Evolutionary conservation across 2,329 filamentous ascomycete species (phyloP), one percentile per base, ranked within the genome.

Genomic region (Fusarium scirpi): DNA sequence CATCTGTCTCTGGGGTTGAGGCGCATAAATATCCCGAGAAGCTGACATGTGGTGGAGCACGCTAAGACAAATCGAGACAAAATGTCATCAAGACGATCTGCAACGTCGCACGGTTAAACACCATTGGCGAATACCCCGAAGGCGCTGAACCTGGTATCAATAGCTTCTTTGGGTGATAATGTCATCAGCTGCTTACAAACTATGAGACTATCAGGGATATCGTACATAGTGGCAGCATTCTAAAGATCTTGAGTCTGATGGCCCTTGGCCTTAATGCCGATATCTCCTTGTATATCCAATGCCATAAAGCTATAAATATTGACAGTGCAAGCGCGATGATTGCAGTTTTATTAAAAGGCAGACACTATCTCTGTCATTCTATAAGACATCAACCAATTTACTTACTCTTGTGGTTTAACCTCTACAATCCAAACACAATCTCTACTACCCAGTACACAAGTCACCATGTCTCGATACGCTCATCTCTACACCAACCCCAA

Each of bases 1-100:
- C 41, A 16, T 38, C n/a, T 29, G 18, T n/a, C 18, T 47, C 15
- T 18, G 45, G 25, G 45, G 8, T 29, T 13, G 5, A 47, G 25
- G 18, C 12, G 45, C 25, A 47, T 29, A 29, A 47, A 47, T 47
- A 20, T 29, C 25, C 24, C 25, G 18, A 29, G 45, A 15, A 24
- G n/a, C 44, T 47, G 44, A 25, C 44, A 20, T 24, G 13, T 29
- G 25, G 5, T 12, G n/a, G 11, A 29, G 18, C 11, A 11, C 56
- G 56, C 59, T 62, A 62, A 52, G 41, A 52, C 59, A 3, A 30
- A 62, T 61, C 12, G 15, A 16, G 59, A 20, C 15, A 62, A 62
- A 62, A 62, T 11, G 59, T 62, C 55, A 62, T 52, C 45, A 47
- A 20, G 22, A 22, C 20, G 29, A 24, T 25, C 40, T 24, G 41